Evolutionary conservation across 2,329 filamentous ascomycete species (phyloP).

Genomic region (Fusarium sp.): DNA sequence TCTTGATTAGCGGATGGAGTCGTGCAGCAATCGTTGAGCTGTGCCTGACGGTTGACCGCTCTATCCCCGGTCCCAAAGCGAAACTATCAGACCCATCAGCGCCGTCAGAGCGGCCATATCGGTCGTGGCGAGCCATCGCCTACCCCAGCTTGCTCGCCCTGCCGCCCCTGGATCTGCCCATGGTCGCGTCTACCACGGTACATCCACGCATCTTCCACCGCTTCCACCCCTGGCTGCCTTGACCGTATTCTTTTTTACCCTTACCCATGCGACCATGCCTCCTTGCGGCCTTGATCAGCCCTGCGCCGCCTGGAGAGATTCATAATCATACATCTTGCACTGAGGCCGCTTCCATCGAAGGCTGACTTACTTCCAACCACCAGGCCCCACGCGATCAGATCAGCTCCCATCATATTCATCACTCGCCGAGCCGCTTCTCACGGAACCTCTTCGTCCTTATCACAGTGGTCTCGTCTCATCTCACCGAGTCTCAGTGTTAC

Average conservation of each 20-base stretch:
- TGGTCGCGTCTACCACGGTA: constrained; percentile 31
- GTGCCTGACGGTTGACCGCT: constrained; percentile 39
- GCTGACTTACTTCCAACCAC: constrained; percentile 33
- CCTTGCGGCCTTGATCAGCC: constrained; percentile 20
- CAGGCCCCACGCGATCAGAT: constrained; percentile 31
- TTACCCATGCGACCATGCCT: constrained; percentile 37
- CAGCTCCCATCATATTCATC: constrained; percentile 6
- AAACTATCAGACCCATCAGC: constrained; percentile 9
- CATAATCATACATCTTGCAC: constrained; percentile 15
- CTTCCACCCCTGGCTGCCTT: constrained; percentile 25
- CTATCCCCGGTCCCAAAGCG: constrained; percentile 17
- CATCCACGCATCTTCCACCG: constrained; percentile 35
- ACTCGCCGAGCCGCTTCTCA: constrained; percentile 9
- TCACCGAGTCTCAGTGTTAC: constrained; percentile 1
- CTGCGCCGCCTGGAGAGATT: constrained; percentile 22
- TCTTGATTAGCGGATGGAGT: constrained; percentile 38
- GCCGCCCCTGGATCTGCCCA: constrained; percentile 42
- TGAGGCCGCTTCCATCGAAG: constrained; percentile 38
- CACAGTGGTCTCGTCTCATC: not conserved
- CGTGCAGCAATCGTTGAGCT: constrained; percentile 28
- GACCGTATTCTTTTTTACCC: constrained; percentile 37
- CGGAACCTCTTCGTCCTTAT: not conserved
- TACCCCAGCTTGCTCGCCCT: constrained; percentile 30
- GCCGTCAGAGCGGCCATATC: constrained; percentile 11
- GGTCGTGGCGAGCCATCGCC: constrained; percentile 32